A percentile compares a stretch with the other conserved stretches of the same genome.
Evolutionary conservation across 164 flowering plant genomes (phyloP).

Genomic region (Houttuynia cordata): DNA sequence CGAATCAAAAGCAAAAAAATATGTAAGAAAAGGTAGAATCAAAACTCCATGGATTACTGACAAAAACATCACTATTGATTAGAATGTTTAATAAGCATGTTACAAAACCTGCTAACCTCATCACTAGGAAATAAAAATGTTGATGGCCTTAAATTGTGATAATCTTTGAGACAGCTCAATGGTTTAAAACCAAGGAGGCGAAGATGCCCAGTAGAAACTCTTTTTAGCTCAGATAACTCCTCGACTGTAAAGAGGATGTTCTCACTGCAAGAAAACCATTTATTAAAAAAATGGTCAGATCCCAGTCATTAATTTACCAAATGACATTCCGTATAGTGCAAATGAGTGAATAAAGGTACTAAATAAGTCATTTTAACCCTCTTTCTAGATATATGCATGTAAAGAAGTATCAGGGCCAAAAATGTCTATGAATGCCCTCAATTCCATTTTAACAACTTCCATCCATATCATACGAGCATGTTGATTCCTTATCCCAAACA

Average conservation of each 20-base stretch:
- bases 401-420: too few relatives aligned
- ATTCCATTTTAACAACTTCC: too few relatives aligned
- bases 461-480: too few relatives aligned
- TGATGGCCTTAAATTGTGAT: slow-evolving; percentile 87
- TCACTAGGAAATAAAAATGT: slow-evolving; percentile 87
- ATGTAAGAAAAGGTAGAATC: neutral
- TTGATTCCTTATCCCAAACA: too few relatives aligned
- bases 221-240: slow-evolving; percentile 70
- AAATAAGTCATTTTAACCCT: too few relatives aligned
- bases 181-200: slow-evolving; percentile 93
- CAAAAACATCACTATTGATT: neutral
- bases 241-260: slow-evolving; percentile 45
- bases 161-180: slow-evolving; percentile 73
- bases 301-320: too few relatives aligned
- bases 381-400: too few relatives aligned
- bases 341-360: too few relatives aligned
- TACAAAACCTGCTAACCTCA: slow-evolving; percentile 31
- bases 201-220: slow-evolving; percentile 60
- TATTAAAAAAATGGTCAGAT: neutral
- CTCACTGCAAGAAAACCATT: slow-evolving; percentile 28
- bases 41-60: neutral
- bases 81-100: neutral
- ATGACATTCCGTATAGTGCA: too few relatives aligned
- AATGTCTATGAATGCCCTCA: too few relatives aligned
- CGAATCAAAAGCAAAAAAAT: neutral